Evolutionary conservation across 768 basidiomycete genomes (phyloP).

Genomic region (Xerocomellus intermedius): DNA sequence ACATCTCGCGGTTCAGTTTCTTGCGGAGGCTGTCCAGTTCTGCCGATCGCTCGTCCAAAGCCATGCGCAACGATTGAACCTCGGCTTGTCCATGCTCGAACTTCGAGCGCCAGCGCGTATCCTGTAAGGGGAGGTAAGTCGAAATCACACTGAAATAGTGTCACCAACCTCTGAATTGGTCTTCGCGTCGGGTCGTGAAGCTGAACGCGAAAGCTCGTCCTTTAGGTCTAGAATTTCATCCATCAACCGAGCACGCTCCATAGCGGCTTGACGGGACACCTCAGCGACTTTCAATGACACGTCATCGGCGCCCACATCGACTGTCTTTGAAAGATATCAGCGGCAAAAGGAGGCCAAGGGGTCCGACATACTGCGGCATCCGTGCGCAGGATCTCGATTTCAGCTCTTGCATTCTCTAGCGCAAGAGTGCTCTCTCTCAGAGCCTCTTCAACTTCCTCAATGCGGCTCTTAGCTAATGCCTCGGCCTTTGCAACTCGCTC

Average conservation of each 20-base stretch:
- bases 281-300: constrained; percentile 47
- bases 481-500: constrained; percentile 66
- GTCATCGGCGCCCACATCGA: constrained; percentile 49
- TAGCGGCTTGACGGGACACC: constrained; percentile 45
- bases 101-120: constrained; percentile 27
- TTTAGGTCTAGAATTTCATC: constrained; percentile 58
- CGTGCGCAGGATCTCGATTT: constrained; percentile 75
- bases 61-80: constrained; percentile 30
- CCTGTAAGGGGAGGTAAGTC: constrained; percentile 16
- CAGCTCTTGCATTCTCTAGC: constrained; percentile 85
- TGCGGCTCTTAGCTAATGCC: constrained; percentile 54
- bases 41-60: constrained; percentile 38
- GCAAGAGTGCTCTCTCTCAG: constrained; percentile 83
- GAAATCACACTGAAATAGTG: background rate
- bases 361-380: constrained; percentile 66
- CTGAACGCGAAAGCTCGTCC: constrained; percentile 37
- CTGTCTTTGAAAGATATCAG: constrained; percentile 32
- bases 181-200: constrained; percentile 19
- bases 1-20: constrained; percentile 56
- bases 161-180: constrained; percentile 23
- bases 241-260: constrained; percentile 50
- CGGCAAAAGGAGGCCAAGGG: background rate
- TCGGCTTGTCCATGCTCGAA: constrained; percentile 33
- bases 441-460: constrained; percentile 89
- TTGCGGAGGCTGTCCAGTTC: constrained; percentile 61